Percentiles rank a stretch among this genome's conserved stretches.
These are phyloP conservation scores for Globisporangium yorkense DNA, from an alignment of 352 stramenopile species.

Conservation along the genomic window DNA sequence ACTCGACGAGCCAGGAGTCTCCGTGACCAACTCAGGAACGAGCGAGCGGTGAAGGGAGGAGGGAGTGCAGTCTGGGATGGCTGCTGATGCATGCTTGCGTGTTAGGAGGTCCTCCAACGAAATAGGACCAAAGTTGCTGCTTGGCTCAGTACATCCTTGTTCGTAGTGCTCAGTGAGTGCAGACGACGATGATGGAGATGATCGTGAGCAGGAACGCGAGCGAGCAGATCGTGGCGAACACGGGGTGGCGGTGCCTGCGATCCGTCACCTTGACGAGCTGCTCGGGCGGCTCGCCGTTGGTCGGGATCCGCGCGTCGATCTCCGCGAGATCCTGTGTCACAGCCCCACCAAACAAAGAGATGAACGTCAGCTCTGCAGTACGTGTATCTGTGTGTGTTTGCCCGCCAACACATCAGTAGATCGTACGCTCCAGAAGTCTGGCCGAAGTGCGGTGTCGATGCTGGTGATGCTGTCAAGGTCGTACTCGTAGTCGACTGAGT, in stretches of 20 bases:
- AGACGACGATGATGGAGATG: conserved; percentile 64
- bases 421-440: conserved; percentile 50
- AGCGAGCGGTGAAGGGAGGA: neutral
- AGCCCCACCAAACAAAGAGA: neutral
- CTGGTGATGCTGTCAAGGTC: conserved; percentile 7
- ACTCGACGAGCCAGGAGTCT: conserved; percentile 10
- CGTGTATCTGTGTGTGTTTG: neutral
- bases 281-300: conserved; percentile 52
- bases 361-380: no score
- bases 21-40: neutral
- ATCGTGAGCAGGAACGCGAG: conserved; percentile 56
- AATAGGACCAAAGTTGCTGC: conserved; percentile 2
- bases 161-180: conserved; percentile 19
- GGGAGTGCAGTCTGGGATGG: neutral
- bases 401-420: neutral
- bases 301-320: conserved; percentile 26
- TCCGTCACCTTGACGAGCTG: conserved; percentile 78
- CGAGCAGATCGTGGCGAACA: conserved; percentile 69
- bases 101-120: conserved; percentile 5
- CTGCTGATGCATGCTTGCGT: neutral
- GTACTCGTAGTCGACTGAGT: neutral
- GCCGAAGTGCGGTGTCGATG: conserved; percentile 34
- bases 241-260: conserved; percentile 51
- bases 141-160: no score
- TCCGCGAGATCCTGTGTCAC: conserved; percentile 3